Conservation (phyloP, 1,284 basidiomycete species). For the Inonotus obliquus region DNA sequence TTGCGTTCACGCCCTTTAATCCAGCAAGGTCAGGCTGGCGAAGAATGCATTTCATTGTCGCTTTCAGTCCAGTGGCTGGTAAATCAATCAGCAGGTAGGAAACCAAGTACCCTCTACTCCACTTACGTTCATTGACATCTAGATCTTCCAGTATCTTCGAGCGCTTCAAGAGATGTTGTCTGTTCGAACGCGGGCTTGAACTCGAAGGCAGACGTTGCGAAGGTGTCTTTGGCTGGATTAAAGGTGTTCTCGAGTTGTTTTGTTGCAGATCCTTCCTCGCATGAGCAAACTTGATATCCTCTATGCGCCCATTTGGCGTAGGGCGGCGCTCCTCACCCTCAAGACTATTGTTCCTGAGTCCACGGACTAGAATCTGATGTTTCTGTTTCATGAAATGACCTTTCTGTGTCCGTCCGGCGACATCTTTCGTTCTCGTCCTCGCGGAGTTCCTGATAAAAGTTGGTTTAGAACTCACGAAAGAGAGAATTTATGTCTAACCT, state of each 20-base stretch:
- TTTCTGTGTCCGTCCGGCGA: conserved; percentile 43
- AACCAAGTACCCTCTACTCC: neutral
- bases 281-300: conserved; percentile 31
- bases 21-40: conserved; percentile 43
- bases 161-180: conserved; percentile 16
- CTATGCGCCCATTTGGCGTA: neutral
- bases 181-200: conserved; percentile 19
- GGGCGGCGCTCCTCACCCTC: conserved; percentile 18
- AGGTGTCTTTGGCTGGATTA: neutral
- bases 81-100: neutral
- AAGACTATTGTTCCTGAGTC: conserved; percentile 15
- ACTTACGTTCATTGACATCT: conserved; percentile 37
- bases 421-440: conserved; percentile 48
- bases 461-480: too few relatives aligned
- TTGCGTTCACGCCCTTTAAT: conserved; percentile 24
- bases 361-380: conserved; percentile 45
- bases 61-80: conserved; percentile 36
- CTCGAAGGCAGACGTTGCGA: neutral
- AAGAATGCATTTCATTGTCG: conserved; percentile 38
- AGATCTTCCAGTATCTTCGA: conserved; percentile 35
- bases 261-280: conserved; percentile 23
- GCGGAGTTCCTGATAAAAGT: conserved; percentile 41
- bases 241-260: neutral
- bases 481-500: conserved; percentile 31
- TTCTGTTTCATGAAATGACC: conserved; percentile 51